phyloP scores from a whole-genome alignment of 2,329 filamentous ascomycete genomes.

The Huntiella decipiens region DNA sequence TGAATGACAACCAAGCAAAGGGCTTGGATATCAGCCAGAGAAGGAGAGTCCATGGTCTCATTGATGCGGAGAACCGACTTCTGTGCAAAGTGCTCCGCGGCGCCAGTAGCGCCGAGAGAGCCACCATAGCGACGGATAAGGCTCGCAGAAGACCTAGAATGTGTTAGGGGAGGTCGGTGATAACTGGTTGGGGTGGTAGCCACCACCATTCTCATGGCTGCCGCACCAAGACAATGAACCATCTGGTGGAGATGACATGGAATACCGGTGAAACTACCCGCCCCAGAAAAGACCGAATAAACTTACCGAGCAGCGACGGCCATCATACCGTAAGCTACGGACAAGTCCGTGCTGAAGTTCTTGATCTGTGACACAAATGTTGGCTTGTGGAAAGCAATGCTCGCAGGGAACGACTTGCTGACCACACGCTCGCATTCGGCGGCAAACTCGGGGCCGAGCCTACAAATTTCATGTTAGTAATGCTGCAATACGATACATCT shows the following conservation, averaged over 20 bases:
- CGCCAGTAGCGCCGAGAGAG: slow-evolving; percentile 29
- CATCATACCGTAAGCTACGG: slow-evolving; percentile 38
- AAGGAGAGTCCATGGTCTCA: slow-evolving; percentile 38
- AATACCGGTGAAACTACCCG: slow-evolving; percentile 10
- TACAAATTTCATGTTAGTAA: slow-evolving; percentile 13
- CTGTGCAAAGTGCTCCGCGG: slow-evolving; percentile 38
- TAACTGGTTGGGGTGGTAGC: background rate
- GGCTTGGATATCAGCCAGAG: slow-evolving; percentile 40
- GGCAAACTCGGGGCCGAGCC: slow-evolving; percentile 37
- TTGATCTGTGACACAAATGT: slow-evolving; percentile 42
- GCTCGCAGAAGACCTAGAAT: slow-evolving; percentile 30
- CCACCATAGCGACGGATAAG: slow-evolving; percentile 40
- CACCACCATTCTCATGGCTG: background rate
- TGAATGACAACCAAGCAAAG: slow-evolving; percentile 42
- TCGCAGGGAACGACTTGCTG: slow-evolving; percentile 40
- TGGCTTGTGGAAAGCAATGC: slow-evolving; percentile 44
- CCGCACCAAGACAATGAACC: background rate
- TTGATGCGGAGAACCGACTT: slow-evolving; percentile 39
- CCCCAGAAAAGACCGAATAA: slow-evolving; percentile 8
- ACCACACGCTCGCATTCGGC: slow-evolving; percentile 42
- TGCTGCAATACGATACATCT: background rate
- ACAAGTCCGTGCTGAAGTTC: slow-evolving; percentile 33
- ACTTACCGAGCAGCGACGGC: slow-evolving; percentile 39
- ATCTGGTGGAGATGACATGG: slow-evolving; percentile 4
- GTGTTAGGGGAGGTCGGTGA: background rate